Evolutionary conservation across 2,329 filamentous ascomycete genomes (phyloP).

Genomic region (Apiospora kogelbergensis): DNA sequence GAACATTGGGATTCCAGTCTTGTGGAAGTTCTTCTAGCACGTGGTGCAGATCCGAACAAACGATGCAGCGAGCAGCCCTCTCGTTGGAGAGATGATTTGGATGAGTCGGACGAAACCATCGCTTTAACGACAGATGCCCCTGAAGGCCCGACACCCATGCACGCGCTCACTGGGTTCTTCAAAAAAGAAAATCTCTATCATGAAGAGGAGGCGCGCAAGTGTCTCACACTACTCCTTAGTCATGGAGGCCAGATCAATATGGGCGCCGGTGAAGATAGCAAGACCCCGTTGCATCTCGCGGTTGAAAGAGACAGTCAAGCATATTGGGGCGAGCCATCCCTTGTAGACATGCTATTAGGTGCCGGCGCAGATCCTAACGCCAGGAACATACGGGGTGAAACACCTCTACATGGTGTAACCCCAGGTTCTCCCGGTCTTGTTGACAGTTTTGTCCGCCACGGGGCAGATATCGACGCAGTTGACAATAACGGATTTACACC

Average conservation of each 20-base stretch:
- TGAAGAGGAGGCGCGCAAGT: background rate
- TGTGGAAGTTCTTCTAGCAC: background rate
- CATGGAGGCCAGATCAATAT: background rate
- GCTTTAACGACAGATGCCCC: background rate
- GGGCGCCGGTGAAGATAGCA: background rate
- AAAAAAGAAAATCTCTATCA: background rate
- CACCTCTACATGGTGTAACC: background rate
- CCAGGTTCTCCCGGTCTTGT: background rate
- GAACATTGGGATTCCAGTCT: background rate
- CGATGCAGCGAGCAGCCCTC: background rate
- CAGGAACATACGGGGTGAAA: background rate
- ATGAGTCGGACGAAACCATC: background rate
- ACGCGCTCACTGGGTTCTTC: background rate
- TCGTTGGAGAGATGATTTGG: background rate
- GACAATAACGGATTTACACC: background rate
- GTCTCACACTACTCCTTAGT: background rate
- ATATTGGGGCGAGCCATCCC: background rate
- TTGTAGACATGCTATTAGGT: background rate
- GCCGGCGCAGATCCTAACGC: background rate
- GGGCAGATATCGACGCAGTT: background rate
- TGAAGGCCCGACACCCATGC: background rate
- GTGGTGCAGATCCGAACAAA: background rate
- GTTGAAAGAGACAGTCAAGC: background rate
- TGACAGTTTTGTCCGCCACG: background rate
- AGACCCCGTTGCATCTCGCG: background rate